These are phyloP conservation scores for Verticillium isaacii DNA, from an alignment of 2,329 filamentous ascomycete species.

Conservation along the genomic window DNA sequence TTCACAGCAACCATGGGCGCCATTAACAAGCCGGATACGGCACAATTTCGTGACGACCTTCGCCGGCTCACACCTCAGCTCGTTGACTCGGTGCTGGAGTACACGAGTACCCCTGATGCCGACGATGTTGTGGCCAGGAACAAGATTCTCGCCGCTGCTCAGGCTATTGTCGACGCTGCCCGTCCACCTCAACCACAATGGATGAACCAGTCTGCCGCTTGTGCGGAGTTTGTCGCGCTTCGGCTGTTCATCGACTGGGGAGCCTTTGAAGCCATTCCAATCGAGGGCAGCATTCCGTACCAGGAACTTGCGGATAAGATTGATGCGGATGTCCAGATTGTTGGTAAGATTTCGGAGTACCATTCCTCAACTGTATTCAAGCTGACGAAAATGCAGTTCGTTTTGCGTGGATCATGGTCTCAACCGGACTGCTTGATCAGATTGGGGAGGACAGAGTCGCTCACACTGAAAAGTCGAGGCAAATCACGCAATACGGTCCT, in stretches of 20 bases:
- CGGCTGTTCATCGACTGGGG: conserved; percentile 26
- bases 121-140: background rate
- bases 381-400: conserved; percentile 5
- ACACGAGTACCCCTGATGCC: background rate
- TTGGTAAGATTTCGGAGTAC: conserved; percentile 10
- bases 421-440: conserved; percentile 6
- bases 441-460: conserved; percentile 7
- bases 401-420: conserved; percentile 6
- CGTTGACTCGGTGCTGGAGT: background rate
- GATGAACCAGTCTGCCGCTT: conserved; percentile 5
- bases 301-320: conserved; percentile 22
- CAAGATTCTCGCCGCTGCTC: conserved; percentile 4
- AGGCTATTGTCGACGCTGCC: conserved; percentile 3
- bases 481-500: background rate
- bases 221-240: conserved; percentile 3
- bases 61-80: conserved; percentile 1
- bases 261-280: conserved; percentile 25
- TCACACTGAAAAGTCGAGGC: conserved; percentile 6
- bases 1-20: background rate
- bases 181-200: conserved; percentile 5
- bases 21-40: background rate
- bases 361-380: background rate
- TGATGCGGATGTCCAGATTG: conserved; percentile 20
- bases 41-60: background rate
- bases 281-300: conserved; percentile 21